Percentiles rank a stretch among this genome's conserved stretches.
phyloP scores from a whole-genome alignment of 805 yeast genomes.

The Ogataea haglerorum region DNA sequence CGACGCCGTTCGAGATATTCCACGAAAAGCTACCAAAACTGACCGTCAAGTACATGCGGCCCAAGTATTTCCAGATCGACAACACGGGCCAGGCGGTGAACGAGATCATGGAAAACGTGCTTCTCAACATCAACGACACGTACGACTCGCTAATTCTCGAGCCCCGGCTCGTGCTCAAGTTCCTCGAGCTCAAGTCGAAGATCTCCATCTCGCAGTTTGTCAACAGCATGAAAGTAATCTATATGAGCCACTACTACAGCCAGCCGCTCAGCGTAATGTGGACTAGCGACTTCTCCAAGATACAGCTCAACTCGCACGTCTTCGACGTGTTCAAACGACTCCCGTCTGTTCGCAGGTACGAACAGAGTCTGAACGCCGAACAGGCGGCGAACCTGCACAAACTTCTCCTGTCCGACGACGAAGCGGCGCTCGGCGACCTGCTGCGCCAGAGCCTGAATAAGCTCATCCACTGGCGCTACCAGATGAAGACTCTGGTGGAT shows the following conservation, averaged over 20 bases:
- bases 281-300: constrained; percentile 28
- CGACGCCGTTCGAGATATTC: constrained; percentile 34
- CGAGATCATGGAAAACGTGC: constrained; percentile 30
- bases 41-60: constrained; percentile 22
- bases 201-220: constrained; percentile 31
- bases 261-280: constrained; percentile 34
- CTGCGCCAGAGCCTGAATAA: constrained; percentile 25
- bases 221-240: constrained; percentile 30
- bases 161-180: constrained; percentile 28
- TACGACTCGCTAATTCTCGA: constrained; percentile 33
- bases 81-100: constrained; percentile 31
- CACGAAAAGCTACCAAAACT: constrained; percentile 32
- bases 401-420: constrained; percentile 22
- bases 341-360: constrained; percentile 27
- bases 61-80: constrained; percentile 28
- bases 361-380: constrained; percentile 7
- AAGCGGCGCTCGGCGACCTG: constrained; percentile 20
- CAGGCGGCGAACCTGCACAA: constrained; percentile 18
- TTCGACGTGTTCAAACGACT: constrained; percentile 28
- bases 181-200: constrained; percentile 23
- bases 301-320: constrained; percentile 22
- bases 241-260: constrained; percentile 34
- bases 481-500: constrained; percentile 28
- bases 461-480: constrained; percentile 30
- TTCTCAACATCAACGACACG: constrained; percentile 31